Base-by-base conservation (phyloP, 768 basidiomycete species). In the Macrolepiota dolichaula region DNA sequence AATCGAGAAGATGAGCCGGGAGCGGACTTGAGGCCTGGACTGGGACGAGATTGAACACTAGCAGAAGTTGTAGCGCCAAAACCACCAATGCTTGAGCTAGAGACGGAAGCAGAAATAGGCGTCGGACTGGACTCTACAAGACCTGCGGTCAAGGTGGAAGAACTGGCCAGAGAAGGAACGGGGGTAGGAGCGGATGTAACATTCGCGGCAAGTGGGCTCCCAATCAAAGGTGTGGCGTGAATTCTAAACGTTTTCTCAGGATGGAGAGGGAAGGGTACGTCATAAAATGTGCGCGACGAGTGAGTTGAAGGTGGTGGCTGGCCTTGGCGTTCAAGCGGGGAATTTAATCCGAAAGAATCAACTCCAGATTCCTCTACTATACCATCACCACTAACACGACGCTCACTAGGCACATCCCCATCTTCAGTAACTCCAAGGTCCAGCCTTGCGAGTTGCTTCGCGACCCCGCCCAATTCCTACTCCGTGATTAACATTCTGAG, bases 211-310 rank as follows among this genome's bases (percentile, higher is more conserved):
- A n/a, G 6, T 22, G 36, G 15, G 42, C 37, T 44, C 22, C 50
- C 50, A 24, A 42, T 37, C 5, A 52, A 40, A 32, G 58, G 51
- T 27, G 58, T 42, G 17, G 58, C 12, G 44, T 59, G 58, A 52
- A 59, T 40, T 27, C 58, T 59, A 24, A 59, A 59, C 27, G 51
- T 42, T 32, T 59, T 59, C 4, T 59, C 58, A 1, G 58, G 58
- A 6, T 52, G 37, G 11, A 59, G 40, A n/a, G 58, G 51, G 25
- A 59, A 59, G 36, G 58, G 51, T 6, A 59, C 51, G 15, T 59
- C 58, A 17, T 52, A 38, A 10, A 40, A 40, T 32, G 38, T 3
- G 38, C 38, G 17, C 13, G 38, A 40, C 38, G 38, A 32, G 29
- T 7, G 29, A 32, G 38, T 40, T 17, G 12, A 40, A 40, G 3